Percentiles rank a stretch among this genome's conserved stretches.
These are phyloP conservation scores for Apiotrichum mycotoxinovorans DNA, from an alignment of 1,284 basidiomycete genomes.

Conservation along the genomic window DNA sequence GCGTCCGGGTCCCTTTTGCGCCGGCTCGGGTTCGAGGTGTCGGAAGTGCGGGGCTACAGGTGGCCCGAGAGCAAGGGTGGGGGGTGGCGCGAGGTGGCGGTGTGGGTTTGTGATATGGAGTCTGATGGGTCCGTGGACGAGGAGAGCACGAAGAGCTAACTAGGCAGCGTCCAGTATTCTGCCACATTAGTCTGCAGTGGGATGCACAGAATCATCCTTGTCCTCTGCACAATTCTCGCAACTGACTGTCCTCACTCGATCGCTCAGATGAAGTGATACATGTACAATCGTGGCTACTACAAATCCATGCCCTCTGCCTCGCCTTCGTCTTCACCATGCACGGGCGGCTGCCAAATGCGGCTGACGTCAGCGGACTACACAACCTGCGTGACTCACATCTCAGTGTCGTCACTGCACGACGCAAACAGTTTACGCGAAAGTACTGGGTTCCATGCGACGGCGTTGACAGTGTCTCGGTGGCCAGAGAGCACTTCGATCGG, in stretches of 20 bases:
- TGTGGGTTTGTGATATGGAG: neutral
- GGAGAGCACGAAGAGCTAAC: no score
- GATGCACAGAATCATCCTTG: no score
- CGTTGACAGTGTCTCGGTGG: constrained; percentile 86
- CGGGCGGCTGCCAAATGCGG: constrained; percentile 21
- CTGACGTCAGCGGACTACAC: neutral
- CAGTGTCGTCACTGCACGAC: constrained; percentile 81
- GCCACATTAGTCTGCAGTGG: no score
- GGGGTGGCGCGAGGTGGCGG: neutral
- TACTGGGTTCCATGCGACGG: constrained; percentile 89
- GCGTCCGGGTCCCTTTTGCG: neutral
- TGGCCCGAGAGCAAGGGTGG: constrained; percentile 5
- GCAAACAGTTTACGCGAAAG: constrained; percentile 83
- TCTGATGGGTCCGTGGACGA: no score
- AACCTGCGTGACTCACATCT: constrained; percentile 53
- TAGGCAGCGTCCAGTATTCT: no score
- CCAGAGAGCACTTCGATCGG: constrained; percentile 79
- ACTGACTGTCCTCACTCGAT: no score
- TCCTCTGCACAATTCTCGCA: no score
- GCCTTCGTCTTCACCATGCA: neutral
- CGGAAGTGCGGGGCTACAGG: neutral
- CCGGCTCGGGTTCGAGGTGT: neutral
- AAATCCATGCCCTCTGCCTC: constrained; percentile 15
- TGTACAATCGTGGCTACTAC: constrained; percentile 5
- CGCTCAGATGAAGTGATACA: constrained; percentile 1